These are phyloP conservation scores for Paralagenidium karlingii DNA, from an alignment of 352 stramenopile species.

Conservation along the genomic window DNA sequence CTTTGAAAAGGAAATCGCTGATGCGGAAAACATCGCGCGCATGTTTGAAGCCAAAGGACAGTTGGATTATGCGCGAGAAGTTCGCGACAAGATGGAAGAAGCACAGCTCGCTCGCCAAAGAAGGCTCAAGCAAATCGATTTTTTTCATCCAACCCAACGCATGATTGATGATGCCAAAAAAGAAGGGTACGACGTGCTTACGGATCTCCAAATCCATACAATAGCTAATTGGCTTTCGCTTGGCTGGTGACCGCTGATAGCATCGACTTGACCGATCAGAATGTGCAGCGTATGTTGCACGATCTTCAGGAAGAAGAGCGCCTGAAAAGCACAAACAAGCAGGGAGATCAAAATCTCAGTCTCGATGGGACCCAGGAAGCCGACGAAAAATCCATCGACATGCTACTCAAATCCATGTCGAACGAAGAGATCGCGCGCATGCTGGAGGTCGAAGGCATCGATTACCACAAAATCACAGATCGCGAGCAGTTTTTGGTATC, in stretches of 20 bases:
- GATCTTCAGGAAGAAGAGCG: conserved; percentile 65
- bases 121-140: conserved; percentile 50
- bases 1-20: conserved; percentile 39
- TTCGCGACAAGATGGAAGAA: conserved; percentile 41
- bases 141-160: conserved; percentile 56
- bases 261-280: conserved; percentile 61
- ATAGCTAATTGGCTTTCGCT: not conserved
- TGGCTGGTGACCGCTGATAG: conserved; percentile 9
- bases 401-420: conserved; percentile 61
- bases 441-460: conserved; percentile 46
- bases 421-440: conserved; percentile 55
- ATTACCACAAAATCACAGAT: conserved; percentile 66
- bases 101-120: conserved; percentile 28
- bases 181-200: conserved; percentile 29
- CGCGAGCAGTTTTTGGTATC: conserved; percentile 49
- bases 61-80: conserved; percentile 35
- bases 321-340: conserved; percentile 12
- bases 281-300: conserved; percentile 68
- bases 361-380: conserved; percentile 3
- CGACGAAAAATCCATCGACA: conserved; percentile 39
- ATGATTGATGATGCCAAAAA: conserved; percentile 74
- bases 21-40: conserved; percentile 50
- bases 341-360: conserved; percentile 4
- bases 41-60: conserved; percentile 62
- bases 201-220: not conserved